Percentiles rank a stretch among this genome's conserved stretches.
These are phyloP conservation scores for Cylindrodendrum hubeiense DNA, from an alignment of 2,329 filamentous ascomycete genomes.

Conservation along the genomic window DNA sequence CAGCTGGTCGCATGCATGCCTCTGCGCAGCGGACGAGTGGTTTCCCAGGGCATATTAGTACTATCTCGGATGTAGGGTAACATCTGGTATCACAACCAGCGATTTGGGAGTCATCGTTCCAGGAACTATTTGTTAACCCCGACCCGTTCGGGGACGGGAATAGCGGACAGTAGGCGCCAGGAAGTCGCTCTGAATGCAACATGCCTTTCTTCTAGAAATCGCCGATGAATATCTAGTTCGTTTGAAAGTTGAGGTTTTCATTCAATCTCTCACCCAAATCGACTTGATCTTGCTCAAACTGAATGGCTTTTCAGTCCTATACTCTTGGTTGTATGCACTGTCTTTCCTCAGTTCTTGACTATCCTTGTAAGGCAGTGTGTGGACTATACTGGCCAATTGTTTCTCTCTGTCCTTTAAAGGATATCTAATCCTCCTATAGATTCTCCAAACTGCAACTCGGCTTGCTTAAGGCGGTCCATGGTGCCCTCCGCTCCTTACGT, in stretches of 20 bases:
- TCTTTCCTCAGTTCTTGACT: background rate
- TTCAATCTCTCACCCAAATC: background rate
- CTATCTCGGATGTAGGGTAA: conserved; percentile 13
- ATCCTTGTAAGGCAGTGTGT: background rate
- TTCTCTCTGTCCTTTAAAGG: background rate
- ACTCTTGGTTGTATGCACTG: too few relatives aligned
- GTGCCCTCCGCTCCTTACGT: too few relatives aligned
- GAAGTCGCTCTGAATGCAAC: background rate
- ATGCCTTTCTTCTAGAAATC: background rate
- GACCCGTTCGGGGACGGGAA: conserved; percentile 12
- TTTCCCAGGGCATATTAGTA: conserved; percentile 2
- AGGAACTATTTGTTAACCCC: conserved; percentile 12
- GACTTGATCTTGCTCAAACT: background rate
- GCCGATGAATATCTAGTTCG: background rate
- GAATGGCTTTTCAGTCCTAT: background rate
- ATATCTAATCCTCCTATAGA: background rate
- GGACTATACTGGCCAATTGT: background rate
- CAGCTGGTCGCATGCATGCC: conserved; percentile 14
- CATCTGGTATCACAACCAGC: conserved; percentile 16
- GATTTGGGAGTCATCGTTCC: conserved; percentile 20
- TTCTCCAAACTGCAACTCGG: background rate
- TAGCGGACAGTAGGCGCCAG: background rate
- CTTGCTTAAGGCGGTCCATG: too few relatives aligned
- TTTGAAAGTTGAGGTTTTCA: background rate
- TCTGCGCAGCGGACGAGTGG: background rate